phyloP scores from a whole-genome alignment of 345 rosid genomes.

The Aquilaria sinensis region DNA sequence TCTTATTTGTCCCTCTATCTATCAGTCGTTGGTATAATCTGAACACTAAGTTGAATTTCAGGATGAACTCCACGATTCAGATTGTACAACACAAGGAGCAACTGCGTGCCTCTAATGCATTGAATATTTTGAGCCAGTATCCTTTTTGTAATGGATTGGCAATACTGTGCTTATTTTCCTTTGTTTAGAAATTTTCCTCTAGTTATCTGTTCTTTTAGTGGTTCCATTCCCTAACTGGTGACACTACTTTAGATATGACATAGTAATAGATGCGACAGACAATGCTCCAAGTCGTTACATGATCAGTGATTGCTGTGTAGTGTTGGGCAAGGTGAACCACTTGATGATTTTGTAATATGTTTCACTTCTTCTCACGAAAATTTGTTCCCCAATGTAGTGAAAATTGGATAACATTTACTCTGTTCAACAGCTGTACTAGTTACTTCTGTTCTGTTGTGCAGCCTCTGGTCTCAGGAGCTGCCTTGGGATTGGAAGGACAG shows the following conservation, averaged over 20 bases:
- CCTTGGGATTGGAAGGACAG: constrained; percentile 95
- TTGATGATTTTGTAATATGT: not conserved
- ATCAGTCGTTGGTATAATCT: constrained; percentile 3
- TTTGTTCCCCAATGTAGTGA: not conserved
- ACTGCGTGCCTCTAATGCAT: constrained; percentile 76
- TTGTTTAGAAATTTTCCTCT: not conserved
- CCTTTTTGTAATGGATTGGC: constrained; percentile 24
- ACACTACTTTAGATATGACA: constrained; percentile 55
- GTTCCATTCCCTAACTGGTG: constrained; percentile 30
- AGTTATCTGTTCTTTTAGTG: too few species aligned
- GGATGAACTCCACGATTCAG: constrained; percentile 70
- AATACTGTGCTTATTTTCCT: not conserved
- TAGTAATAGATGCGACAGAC: constrained; percentile 87
- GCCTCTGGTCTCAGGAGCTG: constrained; percentile 99
- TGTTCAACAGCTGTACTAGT: constrained; percentile 8
- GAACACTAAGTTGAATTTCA: constrained; percentile 21
- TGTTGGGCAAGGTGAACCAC: constrained; percentile 79
- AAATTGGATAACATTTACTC: not conserved
- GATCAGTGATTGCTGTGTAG: constrained; percentile 95
- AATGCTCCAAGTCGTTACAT: constrained; percentile 97
- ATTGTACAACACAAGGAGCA: constrained; percentile 78
- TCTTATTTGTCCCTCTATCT: not conserved
- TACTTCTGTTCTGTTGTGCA: constrained; percentile 25
- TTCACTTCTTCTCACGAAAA: too few species aligned
- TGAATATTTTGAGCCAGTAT: constrained; percentile 88